These are phyloP conservation scores for Capsicum pubescens DNA, from an alignment of 257 asterid species.

Conservation along the genomic window DNA sequence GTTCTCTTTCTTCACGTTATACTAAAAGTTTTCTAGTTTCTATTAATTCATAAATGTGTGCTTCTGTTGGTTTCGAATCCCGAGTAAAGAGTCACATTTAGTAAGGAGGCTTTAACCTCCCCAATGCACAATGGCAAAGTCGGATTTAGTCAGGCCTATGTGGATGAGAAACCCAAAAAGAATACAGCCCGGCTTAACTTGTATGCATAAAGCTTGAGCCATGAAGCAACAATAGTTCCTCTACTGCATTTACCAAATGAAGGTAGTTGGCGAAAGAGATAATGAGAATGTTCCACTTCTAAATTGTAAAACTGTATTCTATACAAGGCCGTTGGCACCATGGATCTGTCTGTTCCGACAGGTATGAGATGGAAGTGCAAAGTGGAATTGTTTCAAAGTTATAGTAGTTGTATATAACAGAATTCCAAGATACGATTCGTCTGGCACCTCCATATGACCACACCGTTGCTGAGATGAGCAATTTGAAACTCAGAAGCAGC, in stretches of 20 bases:
- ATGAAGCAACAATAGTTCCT: conserved; percentile 13
- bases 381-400: neutral
- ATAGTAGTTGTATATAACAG: neutral
- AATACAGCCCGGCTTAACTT: neutral
- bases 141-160: neutral
- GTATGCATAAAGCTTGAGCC: neutral
- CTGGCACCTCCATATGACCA: neutral
- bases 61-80: no score
- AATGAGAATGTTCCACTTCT: neutral
- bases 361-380: neutral
- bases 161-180: neutral
- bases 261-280: neutral
- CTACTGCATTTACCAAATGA: conserved; percentile 24
- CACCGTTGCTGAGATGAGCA: conserved; percentile 1
- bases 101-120: no score
- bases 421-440: neutral
- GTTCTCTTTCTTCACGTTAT: neutral
- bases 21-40: conserved; percentile 1
- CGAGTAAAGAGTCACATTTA: no score
- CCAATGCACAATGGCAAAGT: no score
- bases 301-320: neutral
- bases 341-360: neutral
- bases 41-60: neutral
- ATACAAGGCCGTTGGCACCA: neutral
- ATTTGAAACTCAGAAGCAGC: neutral